Conservation (phyloP, 371 early-diverging fungal genomes). For the Mortierella sp. region DNA sequence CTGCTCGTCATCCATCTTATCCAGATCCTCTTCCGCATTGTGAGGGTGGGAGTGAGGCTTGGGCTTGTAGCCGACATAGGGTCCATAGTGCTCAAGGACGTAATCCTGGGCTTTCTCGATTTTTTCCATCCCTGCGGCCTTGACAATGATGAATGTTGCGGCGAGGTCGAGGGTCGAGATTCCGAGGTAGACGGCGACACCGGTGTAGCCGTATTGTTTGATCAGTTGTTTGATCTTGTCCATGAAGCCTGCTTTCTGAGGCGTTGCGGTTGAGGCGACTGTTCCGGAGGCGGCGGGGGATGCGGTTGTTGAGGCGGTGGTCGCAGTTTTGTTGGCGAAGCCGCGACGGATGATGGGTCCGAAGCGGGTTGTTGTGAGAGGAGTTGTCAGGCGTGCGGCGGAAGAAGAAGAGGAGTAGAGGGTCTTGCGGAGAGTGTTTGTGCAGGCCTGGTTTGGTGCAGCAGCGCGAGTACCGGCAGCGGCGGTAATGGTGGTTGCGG, state of each 20-base stretch:
- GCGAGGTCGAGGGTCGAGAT: constrained; percentile 60
- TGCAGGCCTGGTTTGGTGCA: constrained; percentile 13
- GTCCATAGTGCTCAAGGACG: constrained; percentile 37
- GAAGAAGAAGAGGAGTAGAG: constrained; percentile 10
- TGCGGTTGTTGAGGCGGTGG: constrained; percentile 6
- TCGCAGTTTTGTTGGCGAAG: constrained; percentile 22
- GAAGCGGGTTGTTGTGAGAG: constrained; percentile 17
- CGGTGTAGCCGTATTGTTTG: constrained; percentile 59
- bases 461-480: neutral
- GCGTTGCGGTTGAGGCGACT: neutral
- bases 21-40: constrained; percentile 19
- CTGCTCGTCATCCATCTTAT: constrained; percentile 47
- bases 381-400: constrained; percentile 3
- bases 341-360: constrained; percentile 39
- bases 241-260: constrained; percentile 29
- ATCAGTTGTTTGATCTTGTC: constrained; percentile 58
- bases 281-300: constrained; percentile 9
- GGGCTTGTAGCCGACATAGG: constrained; percentile 37
- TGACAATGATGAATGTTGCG: constrained; percentile 56
- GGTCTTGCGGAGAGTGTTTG: constrained; percentile 40
- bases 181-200: constrained; percentile 54
- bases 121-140: constrained; percentile 59
- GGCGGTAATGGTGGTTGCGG: neutral
- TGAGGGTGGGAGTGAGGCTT: constrained; percentile 17
- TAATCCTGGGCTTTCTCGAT: constrained; percentile 55